phyloP scores from a whole-genome alignment of 176 grass and related monocot species.

The Zoysia japonica region DNA sequence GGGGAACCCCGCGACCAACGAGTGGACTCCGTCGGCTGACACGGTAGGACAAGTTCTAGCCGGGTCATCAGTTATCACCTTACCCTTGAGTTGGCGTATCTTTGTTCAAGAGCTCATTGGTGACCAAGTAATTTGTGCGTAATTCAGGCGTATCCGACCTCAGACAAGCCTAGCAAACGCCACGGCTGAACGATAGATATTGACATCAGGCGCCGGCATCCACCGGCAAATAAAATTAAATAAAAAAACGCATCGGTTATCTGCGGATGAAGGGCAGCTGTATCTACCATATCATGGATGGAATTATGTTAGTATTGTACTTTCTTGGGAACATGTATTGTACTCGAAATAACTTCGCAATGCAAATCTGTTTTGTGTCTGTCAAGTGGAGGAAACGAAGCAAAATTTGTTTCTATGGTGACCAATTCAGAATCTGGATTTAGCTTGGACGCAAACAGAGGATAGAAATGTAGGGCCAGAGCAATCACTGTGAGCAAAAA shows the following conservation, averaged over 20 bases:
- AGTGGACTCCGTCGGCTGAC: constrained; percentile 79
- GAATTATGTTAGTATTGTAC: not conserved
- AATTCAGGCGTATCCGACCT: constrained; percentile 55
- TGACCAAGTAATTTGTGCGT: not conserved
- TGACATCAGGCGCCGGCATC: not conserved
- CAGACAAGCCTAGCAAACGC: constrained; percentile 73
- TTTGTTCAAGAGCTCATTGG: not conserved
- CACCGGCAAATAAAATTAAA: not conserved
- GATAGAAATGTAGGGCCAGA: not conserved
- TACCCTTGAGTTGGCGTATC: too few species aligned
- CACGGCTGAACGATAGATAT: constrained; percentile 40
- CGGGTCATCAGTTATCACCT: not conserved
- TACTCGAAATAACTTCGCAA: not conserved
- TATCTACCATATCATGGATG: not conserved
- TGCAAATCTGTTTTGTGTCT: not conserved
- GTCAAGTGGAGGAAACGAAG: constrained; percentile 9
- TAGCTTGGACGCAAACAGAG: not conserved
- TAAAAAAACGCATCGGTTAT: not conserved
- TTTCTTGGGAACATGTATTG: too few species aligned
- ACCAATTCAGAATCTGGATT: not conserved
- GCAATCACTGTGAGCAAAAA: constrained; percentile 3
- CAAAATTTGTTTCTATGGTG: not conserved
- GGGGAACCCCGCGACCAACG: constrained; percentile 79
- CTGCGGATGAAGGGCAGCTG: not conserved
- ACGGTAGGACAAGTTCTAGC: constrained; percentile 28